These are phyloP conservation scores for Carallia pectinifolia DNA, from an alignment of 345 rosid species.

Conservation along the genomic window DNA sequence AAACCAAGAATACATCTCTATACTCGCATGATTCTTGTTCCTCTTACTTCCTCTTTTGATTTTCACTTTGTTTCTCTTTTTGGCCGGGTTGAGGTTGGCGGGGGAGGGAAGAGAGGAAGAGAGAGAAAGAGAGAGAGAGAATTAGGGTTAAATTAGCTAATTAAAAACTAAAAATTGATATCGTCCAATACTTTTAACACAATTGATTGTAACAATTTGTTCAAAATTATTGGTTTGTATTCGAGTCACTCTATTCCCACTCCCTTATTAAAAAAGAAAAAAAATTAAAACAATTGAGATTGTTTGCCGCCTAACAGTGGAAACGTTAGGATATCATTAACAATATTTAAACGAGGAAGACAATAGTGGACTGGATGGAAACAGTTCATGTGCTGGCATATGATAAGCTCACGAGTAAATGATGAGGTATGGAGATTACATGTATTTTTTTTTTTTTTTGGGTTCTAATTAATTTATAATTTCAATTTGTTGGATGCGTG, in stretches of 20 bases:
- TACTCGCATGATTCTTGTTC: too few relatives aligned
- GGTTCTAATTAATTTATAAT: conserved; percentile 21
- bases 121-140: too few relatives aligned
- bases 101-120: too few relatives aligned
- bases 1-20: background rate
- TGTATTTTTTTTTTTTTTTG: conserved; percentile 15
- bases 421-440: conserved; percentile 24
- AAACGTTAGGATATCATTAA: conserved; percentile 11
- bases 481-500: conserved; percentile 37
- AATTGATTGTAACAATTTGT: too few relatives aligned
- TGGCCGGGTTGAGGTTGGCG: too few relatives aligned
- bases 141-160: too few relatives aligned
- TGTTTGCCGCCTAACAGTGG: conserved; percentile 12
- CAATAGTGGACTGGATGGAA: conserved; percentile 38
- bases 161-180: background rate
- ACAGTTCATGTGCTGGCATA: conserved; percentile 59
- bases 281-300: too few relatives aligned
- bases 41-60: background rate
- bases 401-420: conserved; percentile 49
- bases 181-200: too few relatives aligned
- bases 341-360: conserved; percentile 12
- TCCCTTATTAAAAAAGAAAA: too few relatives aligned
- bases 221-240: too few relatives aligned
- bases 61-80: too few relatives aligned
- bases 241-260: too few relatives aligned